Evolutionary conservation across 192 early-diverging fungal species (phyloP).

Genomic region (Entophlyctis luteolus): DNA sequence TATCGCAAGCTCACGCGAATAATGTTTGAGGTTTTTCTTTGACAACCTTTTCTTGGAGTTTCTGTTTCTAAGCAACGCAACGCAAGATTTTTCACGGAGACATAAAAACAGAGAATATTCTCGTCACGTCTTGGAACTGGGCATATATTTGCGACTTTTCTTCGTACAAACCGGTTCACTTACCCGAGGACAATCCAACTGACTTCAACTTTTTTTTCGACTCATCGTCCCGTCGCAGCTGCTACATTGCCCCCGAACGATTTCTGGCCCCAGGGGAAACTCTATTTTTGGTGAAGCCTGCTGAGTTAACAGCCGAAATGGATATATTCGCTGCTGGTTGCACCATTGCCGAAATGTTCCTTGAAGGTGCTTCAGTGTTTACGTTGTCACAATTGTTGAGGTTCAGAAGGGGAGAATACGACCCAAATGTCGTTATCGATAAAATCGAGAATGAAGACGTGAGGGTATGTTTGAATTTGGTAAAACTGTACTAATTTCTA

Average conservation of each 20-base stretch:
- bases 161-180: constrained; percentile 83
- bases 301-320: constrained; percentile 68
- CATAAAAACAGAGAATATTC: constrained; percentile 91
- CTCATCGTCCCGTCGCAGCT: constrained; percentile 78
- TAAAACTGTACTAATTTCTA: constrained; percentile 9
- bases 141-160: constrained; percentile 85
- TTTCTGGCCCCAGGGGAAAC: constrained; percentile 71
- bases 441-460: constrained; percentile 81
- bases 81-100: constrained; percentile 83
- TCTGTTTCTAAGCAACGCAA: constrained; percentile 15
- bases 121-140: constrained; percentile 96
- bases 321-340: constrained; percentile 90
- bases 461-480: too few relatives aligned
- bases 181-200: constrained; percentile 94
- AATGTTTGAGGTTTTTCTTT: constrained; percentile 31
- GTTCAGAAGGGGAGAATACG: constrained; percentile 77
- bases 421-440: constrained; percentile 62
- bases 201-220: constrained; percentile 98
- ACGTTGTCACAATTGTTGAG: constrained; percentile 87
- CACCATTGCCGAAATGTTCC: constrained; percentile 85
- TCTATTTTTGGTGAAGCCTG: constrained; percentile 26
- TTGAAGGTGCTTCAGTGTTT: constrained; percentile 90
- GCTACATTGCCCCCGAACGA: constrained; percentile 93
- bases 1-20: constrained; percentile 73
- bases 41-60: not conserved